Percentiles rank a stretch among this genome's conserved stretches.
Evolutionary conservation across 768 basidiomycete genomes (phyloP).

Genomic region (Trametes villosa): DNA sequence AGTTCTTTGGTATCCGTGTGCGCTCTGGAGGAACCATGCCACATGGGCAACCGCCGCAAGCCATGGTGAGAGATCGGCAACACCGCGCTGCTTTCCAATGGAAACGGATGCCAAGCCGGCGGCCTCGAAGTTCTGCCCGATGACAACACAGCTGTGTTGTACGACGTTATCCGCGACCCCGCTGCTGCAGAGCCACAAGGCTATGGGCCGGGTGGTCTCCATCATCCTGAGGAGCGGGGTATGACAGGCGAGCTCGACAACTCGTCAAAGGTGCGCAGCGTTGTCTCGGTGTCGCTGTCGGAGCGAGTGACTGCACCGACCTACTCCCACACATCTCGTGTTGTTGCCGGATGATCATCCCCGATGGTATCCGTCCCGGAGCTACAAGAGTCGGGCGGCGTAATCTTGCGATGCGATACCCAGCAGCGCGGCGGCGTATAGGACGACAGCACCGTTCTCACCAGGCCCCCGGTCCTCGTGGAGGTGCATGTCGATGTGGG

Average conservation of each 20-base stretch:
- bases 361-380: not conserved
- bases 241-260: not conserved
- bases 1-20: not conserved
- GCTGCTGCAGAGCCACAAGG: not conserved
- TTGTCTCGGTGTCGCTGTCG: too few relatives aligned
- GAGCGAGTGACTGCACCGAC: too few relatives aligned
- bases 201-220: not conserved
- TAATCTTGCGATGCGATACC: too few relatives aligned
- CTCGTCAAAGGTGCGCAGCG: not conserved
- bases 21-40: not conserved
- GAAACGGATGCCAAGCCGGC: slow-evolving; percentile 3
- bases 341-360: too few relatives aligned
- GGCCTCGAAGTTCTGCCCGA: not conserved
- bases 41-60: not conserved
- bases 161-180: slow-evolving; percentile 7
- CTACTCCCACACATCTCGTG: too few relatives aligned
- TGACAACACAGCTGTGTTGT: slow-evolving; percentile 3
- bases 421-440: too few relatives aligned
- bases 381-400: not conserved
- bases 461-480: too few relatives aligned
- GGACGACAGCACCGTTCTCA: too few relatives aligned
- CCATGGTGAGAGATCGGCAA: not conserved
- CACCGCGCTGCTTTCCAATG: not conserved
- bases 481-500: too few relatives aligned
- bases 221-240: not conserved